Conservation (phyloP, 306 rosid species). For the Dryas octopetala region DNA sequence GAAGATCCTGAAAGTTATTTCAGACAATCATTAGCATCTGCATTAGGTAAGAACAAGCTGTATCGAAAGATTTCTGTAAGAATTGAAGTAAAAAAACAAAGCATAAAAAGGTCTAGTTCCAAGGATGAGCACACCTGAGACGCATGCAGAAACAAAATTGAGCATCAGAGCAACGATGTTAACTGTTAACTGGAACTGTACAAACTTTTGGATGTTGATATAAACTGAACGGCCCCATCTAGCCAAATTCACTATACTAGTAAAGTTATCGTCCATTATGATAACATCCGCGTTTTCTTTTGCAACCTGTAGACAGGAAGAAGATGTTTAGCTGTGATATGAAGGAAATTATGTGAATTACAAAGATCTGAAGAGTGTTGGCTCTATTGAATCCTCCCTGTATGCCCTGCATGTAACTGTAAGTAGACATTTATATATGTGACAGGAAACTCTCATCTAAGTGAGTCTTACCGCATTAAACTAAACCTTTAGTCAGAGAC, state of each 20-base stretch:
- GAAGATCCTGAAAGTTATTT: conserved; percentile 60
- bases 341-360: too few species aligned
- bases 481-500: background rate
- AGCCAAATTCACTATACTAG: conserved; percentile 74
- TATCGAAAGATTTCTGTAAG: background rate
- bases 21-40: background rate
- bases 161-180: conserved; percentile 88
- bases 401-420: background rate
- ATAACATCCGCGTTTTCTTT: conserved; percentile 93
- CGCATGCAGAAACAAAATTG: conserved; percentile 78
- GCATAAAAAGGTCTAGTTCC: background rate
- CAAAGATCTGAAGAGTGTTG: background rate
- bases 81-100: background rate
- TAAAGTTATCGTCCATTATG: conserved; percentile 82
- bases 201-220: conserved; percentile 87
- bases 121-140: conserved; percentile 42
- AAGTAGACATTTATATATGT: background rate
- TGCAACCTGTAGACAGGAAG: conserved; percentile 63
- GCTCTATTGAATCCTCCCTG: too few species aligned
- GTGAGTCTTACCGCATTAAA: background rate
- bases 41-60: background rate
- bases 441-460: background rate
- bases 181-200: conserved; percentile 93
- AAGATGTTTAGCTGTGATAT: background rate
- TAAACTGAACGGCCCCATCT: conserved; percentile 95